Evolutionary conservation across 2,329 filamentous ascomycete genomes (phyloP).

Genomic region (Coleophoma eucalyptorum): DNA sequence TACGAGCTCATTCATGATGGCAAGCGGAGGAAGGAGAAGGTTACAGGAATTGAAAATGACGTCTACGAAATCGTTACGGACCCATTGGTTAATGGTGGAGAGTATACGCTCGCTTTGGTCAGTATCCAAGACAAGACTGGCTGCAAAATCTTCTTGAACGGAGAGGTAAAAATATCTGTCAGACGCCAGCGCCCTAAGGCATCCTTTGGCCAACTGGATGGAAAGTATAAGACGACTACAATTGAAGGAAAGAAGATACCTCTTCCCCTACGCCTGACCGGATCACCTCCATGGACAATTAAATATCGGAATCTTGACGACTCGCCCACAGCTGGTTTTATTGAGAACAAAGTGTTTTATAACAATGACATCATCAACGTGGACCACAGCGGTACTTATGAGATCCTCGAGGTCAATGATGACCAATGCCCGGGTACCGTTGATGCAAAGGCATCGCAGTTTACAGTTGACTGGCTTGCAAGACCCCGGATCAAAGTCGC

Average conservation of each 20-base stretch:
- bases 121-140: constrained; percentile 82
- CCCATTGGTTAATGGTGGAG: constrained; percentile 73
- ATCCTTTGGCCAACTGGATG: constrained; percentile 81
- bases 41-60: constrained; percentile 58
- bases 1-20: constrained; percentile 92
- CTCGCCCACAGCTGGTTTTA: constrained; percentile 30
- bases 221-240: constrained; percentile 68
- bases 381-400: constrained; percentile 67
- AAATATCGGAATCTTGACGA: constrained; percentile 67
- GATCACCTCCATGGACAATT: constrained; percentile 80
- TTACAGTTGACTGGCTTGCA: constrained; percentile 81
- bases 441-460: constrained; percentile 68
- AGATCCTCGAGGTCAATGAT: constrained; percentile 75
- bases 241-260: constrained; percentile 72
- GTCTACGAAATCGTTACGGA: constrained; percentile 72
- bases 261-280: constrained; percentile 80
- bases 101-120: constrained; percentile 82
- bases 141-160: constrained; percentile 82
- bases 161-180: constrained; percentile 81
- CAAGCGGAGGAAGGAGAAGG: constrained; percentile 68
- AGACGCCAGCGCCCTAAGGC: constrained; percentile 84
- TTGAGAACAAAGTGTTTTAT: constrained; percentile 40
- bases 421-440: constrained; percentile 78
- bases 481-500: constrained; percentile 69
- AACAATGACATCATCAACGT: constrained; percentile 70